Base-by-base conservation (phyloP, 2,329 filamentous ascomycete species). In the Fonsecaea erecta region DNA sequence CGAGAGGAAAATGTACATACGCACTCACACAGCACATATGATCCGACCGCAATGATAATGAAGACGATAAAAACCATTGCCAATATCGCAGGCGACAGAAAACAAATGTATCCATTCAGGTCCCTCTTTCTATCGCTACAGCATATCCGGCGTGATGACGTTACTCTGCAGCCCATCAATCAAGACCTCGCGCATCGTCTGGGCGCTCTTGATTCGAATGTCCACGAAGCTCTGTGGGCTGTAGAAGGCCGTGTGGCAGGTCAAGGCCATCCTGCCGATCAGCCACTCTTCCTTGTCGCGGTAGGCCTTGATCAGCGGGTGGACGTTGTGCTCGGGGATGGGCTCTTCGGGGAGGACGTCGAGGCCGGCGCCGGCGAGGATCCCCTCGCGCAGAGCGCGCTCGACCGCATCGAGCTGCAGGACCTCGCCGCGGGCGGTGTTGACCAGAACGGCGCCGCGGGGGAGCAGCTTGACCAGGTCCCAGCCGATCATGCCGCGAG, bases 341-440 rank as follows among this genome's bases (percentile, higher is more conserved):
- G 69, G 69, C 51, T 71, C 69, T 32, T 71, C 53, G 16, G 68
- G 68, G n/a, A 71, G 46, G 28, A 71, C 69, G 58, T 71, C 69
- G 37, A 71, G 57, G 0, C 69, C 69, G 0, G 68, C 69, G n/a
- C 69, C 69, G 9, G 48, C 56, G 34, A 71, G 61, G 24, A 71
- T 67, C 11, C 60, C 68, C 43, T 71, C 69, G 16, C 64, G 58
- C 48, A 71, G 26, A 43, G 63, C 63, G 28, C 64, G 24, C 54
- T 71, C 68, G 62, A 88, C 82, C 11, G 86, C 84, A 32, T 77
- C 76, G 0, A 86, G 88, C 72, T 89, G 79, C 65, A 91, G 80
- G 60, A 91, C 77, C 1, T 84, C 87, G 21, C 88, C 89, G 1
- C 89, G 84, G 2, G 87, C 89, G 0, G 88, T 91, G 75, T 91